phyloP scores from a whole-genome alignment of 441 rosid species.

The Viola pubescens region DNA sequence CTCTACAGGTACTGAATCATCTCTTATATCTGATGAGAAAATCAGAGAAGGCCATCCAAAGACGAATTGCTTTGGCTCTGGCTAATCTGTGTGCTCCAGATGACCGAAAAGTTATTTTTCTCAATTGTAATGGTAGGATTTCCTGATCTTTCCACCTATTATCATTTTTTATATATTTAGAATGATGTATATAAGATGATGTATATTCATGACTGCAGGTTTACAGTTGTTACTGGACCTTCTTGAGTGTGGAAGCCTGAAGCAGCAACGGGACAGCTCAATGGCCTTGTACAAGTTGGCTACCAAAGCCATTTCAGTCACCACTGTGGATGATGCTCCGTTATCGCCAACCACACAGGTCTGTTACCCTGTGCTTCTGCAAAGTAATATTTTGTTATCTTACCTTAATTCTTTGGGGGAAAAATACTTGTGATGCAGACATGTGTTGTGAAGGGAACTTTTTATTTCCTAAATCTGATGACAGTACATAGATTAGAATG shows the following conservation, averaged over 20 bases:
- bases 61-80: conserved; percentile 79
- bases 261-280: conserved; percentile 80
- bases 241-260: conserved; percentile 57
- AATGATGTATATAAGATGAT: neutral
- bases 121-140: conserved; percentile 61
- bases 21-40: conserved; percentile 72
- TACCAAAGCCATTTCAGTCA: conserved; percentile 61
- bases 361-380: conserved; percentile 9
- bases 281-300: conserved; percentile 77
- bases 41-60: conserved; percentile 64
- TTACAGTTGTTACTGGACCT: conserved; percentile 71
- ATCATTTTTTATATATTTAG: conserved; percentile 2
- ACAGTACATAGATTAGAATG: no score
- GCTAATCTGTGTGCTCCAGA: conserved; percentile 89
- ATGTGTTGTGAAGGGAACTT: no score
- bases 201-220: conserved; percentile 34
- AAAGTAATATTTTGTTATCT: neutral
- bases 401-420: neutral
- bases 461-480: no score
- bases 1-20: conserved; percentile 62
- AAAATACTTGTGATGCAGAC: no score
- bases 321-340: conserved; percentile 83
- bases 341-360: conserved; percentile 90
- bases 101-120: conserved; percentile 71
- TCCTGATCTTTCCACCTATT: conserved; percentile 8